These are phyloP conservation scores for Gossypium raimondii DNA, from an alignment of 345 rosid genomes.

Conservation along the genomic window DNA sequence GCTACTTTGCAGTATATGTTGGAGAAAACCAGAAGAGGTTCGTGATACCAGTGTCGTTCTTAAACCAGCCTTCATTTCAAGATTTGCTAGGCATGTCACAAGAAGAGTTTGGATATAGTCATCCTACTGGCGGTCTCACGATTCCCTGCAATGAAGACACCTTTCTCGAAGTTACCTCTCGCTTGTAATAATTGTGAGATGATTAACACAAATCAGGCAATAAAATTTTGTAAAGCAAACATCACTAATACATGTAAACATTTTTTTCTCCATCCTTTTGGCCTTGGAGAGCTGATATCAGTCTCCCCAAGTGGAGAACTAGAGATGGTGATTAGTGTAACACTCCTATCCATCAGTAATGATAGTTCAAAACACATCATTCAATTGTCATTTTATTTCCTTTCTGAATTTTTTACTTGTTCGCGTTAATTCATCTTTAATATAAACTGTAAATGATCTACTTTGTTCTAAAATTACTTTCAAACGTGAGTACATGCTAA, in stretches of 20 bases:
- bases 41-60: slow-evolving; percentile 29
- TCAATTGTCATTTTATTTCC: not conserved
- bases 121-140: slow-evolving; percentile 40
- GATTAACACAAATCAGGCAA: not conserved
- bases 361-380: no score
- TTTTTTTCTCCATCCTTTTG: not conserved
- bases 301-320: not conserved
- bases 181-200: not conserved
- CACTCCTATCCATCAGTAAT: no score
- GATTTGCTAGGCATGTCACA: slow-evolving; percentile 28
- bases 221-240: slow-evolving; percentile 17
- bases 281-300: not conserved
- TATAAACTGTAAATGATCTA: not conserved
- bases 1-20: slow-evolving; percentile 6
- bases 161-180: slow-evolving; percentile 15
- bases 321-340: not conserved
- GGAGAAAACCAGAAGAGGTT: slow-evolving; percentile 40
- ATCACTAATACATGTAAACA: not conserved
- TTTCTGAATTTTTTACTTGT: not conserved
- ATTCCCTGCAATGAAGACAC: slow-evolving; percentile 33
- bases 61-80: slow-evolving; percentile 31
- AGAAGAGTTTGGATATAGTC: slow-evolving; percentile 36
- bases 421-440: no score
- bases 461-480: not conserved
- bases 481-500: not conserved